Base-by-base conservation (phyloP, 2,329 filamentous ascomycete genomes). In the Hypoxylon sp. region DNA sequence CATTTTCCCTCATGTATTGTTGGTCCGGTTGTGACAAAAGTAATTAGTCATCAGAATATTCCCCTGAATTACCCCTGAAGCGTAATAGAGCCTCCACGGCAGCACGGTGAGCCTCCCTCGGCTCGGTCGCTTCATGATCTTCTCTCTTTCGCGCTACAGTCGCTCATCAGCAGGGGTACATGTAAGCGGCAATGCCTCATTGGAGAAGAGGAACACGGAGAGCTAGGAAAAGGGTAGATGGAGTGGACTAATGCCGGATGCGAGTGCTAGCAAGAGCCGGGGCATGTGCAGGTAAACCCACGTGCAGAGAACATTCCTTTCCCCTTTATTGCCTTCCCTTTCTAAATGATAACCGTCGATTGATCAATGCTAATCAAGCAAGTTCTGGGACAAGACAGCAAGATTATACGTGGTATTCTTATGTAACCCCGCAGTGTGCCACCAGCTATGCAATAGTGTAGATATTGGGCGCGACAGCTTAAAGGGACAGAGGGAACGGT, bases 401-500 rank as follows among this genome's bases (percentile, higher is more conserved):
- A 11, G 11, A 29, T 29, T 29, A 11, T 29, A 6, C 26, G 26
- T 29, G 48, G 29, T 33, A 38, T 47, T 21, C 42, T 37, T 27
- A 43, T 26, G 46, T n/a, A n/a, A n/a, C 52, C 53, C 48, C 48
- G 52, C 53, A 57, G 45, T n/a, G n/a, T n/a, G n/a, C n/a, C n/a
- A n/a, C n/a, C n/a, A n/a, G n/a, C n/a, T n/a, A n/a, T n/a, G n/a
- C n/a, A 31, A 31, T 23, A 26, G 10, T 9, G 29, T 17, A n/a
- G n/a, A n/a, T n/a, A n/a, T 7, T 17, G 15, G 37, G 47, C 26
- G 50, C 37, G 33, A 40, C 47, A 35, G 37, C 23, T 27, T 40
- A 15, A 3, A 40, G 31, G 8, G n/a, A 4, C 31, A 5, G n/a
- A 43, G 41, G 24, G n/a, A 27, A 43, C 23, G n/a, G 24, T 43